phyloP scores from a whole-genome alignment of 306 rosid species.

The Fragaria iinumae region DNA sequence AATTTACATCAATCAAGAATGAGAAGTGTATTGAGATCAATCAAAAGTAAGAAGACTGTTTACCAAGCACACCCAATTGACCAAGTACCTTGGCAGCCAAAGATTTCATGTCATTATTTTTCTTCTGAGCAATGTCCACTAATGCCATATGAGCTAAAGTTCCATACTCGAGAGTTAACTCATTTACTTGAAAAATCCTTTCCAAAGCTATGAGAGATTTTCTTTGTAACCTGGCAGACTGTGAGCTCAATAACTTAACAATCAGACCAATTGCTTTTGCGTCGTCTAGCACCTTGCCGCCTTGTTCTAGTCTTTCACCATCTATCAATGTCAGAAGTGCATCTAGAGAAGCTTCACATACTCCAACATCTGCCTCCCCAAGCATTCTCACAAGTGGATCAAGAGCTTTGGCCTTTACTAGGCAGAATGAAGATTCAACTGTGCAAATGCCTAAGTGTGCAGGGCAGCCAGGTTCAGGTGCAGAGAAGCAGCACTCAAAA shows the following conservation, averaged over 20 bases:
- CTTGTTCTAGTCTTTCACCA: conserved; percentile 37
- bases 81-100: conserved; percentile 59
- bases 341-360: conserved; percentile 61
- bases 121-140: conserved; percentile 54
- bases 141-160: conserved; percentile 43
- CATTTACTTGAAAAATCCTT: conserved; percentile 47
- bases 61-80: conserved; percentile 51
- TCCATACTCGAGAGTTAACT: conserved; percentile 38
- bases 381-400: conserved; percentile 61
- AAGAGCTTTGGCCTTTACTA: conserved; percentile 53
- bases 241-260: conserved; percentile 34
- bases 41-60: conserved; percentile 60
- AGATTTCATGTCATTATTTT: conserved; percentile 46
- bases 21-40: neutral
- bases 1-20: neutral
- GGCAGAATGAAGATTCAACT: conserved; percentile 58
- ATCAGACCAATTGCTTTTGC: conserved; percentile 47
- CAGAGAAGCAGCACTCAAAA: conserved; percentile 35
- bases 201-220: conserved; percentile 47
- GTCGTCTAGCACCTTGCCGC: conserved; percentile 48
- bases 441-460: conserved; percentile 54
- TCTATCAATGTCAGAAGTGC: conserved; percentile 51
- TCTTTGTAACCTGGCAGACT: conserved; percentile 38
- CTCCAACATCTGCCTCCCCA: conserved; percentile 37
- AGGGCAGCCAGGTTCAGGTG: conserved; percentile 41